Conservation (phyloP, 2,329 filamentous ascomycete genomes). For the Colletotrichum orchidophilum region DNA sequence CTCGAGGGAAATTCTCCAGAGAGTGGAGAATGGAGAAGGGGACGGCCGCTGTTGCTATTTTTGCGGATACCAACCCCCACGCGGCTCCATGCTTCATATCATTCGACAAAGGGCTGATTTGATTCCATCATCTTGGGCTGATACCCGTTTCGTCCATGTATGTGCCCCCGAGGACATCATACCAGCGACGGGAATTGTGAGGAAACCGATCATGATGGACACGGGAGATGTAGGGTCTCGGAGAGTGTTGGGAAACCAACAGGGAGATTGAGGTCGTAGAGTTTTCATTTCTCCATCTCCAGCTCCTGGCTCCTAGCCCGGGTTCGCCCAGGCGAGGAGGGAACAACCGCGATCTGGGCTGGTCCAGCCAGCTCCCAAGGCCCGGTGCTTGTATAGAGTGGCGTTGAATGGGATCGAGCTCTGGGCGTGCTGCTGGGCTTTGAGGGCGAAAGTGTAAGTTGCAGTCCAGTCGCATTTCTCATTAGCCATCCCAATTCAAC, state of each 20-base stretch:
- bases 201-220: background rate
- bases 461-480: background rate
- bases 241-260: background rate
- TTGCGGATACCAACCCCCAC: conserved; percentile 25
- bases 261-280: background rate
- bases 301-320: background rate
- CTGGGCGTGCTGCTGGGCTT: background rate
- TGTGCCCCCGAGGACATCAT: background rate
- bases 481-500: conserved; percentile 2
- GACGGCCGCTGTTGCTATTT: conserved; percentile 23
- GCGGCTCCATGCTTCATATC: conserved; percentile 21
- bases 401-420: conserved; percentile 12
- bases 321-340: conserved; percentile 2
- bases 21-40: conserved; percentile 23
- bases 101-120: conserved; percentile 22
- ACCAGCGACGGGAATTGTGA: background rate
- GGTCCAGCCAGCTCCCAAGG: background rate
- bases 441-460: background rate
- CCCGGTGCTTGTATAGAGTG: background rate
- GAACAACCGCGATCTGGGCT: conserved; percentile 13
- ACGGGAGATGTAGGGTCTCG: conserved; percentile 22
- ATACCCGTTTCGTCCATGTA: conserved; percentile 12
- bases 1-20: conserved; percentile 5
- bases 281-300: background rate
- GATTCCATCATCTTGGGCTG: conserved; percentile 4